Evolutionary conservation across 139 green algal species (phyloP), one percentile per base, ranked within the genome.

Genomic region (Axilococcus clingmanii): DNA sequence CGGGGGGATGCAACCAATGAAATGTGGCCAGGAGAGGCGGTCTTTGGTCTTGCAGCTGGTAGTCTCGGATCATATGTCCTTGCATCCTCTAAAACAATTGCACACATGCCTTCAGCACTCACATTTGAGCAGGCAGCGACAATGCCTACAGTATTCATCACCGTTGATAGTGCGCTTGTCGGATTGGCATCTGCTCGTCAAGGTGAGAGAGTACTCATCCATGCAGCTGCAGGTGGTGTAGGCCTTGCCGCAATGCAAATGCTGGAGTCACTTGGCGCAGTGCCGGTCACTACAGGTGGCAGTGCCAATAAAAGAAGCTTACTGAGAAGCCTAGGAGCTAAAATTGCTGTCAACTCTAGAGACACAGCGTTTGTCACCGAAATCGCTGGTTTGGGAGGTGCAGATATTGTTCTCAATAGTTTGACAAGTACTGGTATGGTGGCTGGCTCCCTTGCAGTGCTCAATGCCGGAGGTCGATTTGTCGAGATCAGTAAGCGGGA

Each of bases 351-450:
- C 3, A 53, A 42, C 46, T 88, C 75, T 11, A 65, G 86, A 16
- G 74, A 86, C 58, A 70, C 69, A 2, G 36, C 20, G 4, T 93
- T 86, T 69, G 70, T 53, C 5, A 54, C 75, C 8, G 69, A 85
- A 31, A 23, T 87, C 42, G 33, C 42, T 11, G 32, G 46, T 53
- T 41, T 70, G 75, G 81, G 74, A 16, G 74, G 71, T 25, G 59
- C 72, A 24, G 24, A 75, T 48, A 76, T 87, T 35, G 63, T 81
- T 34, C 70, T 94, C 22, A 94, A 94, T 70, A 80, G 70, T 28
- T 68, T 95, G 59, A 95, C 86, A 15, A 81, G 69, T 11, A 76
- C 77, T 25, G 86, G 84, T 55, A 87, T 95, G 77, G 84, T 95
- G 38, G 69, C 71, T 12, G 82, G 64, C n/a, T 84, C 71, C 7